A percentile compares a stretch with the other conserved stretches of the same genome.
These are phyloP conservation scores for Pseudogymnoascus sp. DNA, from an alignment of 2,329 filamentous ascomycete genomes.

Conservation along the genomic window DNA sequence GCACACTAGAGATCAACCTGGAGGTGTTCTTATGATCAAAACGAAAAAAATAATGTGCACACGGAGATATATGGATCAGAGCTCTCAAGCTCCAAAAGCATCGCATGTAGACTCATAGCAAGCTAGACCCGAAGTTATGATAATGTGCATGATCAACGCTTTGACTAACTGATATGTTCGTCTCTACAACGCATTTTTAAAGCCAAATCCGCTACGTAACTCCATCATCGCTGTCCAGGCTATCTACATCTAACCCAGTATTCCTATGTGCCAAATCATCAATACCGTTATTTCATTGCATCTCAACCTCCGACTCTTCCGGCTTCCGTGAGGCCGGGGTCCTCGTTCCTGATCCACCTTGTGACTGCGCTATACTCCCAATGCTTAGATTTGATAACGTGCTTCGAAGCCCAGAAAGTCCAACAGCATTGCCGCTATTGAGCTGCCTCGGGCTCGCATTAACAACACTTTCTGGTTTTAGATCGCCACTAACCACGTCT, in stretches of 20 bases:
- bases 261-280: neutral
- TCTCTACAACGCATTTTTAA: neutral
- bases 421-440: conserved; percentile 25
- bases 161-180: neutral
- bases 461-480: neutral
- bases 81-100: conserved; percentile 7
- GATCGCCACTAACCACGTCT: conserved; percentile 10
- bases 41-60: conserved; percentile 4
- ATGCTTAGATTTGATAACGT: conserved; percentile 38
- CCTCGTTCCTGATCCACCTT: conserved; percentile 19
- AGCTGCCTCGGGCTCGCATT: conserved; percentile 19
- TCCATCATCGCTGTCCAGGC: neutral
- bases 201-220: neutral
- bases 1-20: conserved; percentile 87
- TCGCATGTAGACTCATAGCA: conserved; percentile 7
- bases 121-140: conserved; percentile 2
- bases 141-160: conserved; percentile 5
- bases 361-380: conserved; percentile 25
- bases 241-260: conserved; percentile 1
- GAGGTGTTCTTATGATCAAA: conserved; percentile 69
- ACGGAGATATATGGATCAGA: conserved; percentile 6
- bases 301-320: conserved; percentile 40
- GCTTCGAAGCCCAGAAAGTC: conserved; percentile 36
- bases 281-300: conserved; percentile 32
- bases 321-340: conserved; percentile 19